Evolutionary conservation across 208 protist species (phyloP).

Genomic region (Trypanosoma cruzi): DNA sequence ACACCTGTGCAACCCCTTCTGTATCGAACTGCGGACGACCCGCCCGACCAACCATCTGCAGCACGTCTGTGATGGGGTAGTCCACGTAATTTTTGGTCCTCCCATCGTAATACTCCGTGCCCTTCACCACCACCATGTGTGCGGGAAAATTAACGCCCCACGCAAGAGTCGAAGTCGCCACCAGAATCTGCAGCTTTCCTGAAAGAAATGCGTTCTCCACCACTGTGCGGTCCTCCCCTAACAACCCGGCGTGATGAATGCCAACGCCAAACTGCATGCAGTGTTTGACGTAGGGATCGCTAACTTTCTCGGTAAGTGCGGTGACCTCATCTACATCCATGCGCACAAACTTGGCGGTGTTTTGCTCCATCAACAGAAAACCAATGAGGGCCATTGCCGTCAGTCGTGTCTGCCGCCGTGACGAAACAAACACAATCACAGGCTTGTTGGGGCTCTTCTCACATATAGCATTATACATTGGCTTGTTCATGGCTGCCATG

Average conservation of each 20-base stretch:
- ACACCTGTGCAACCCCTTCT: constrained; percentile 95
- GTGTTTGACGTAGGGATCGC: constrained; percentile 94
- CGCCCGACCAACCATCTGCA: constrained; percentile 99
- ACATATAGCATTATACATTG: constrained; percentile 97
- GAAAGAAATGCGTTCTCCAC: constrained; percentile 95
- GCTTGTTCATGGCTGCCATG: constrained; percentile 99
- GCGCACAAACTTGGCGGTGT: constrained; percentile 94
- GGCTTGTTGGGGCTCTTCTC: constrained; percentile 95
- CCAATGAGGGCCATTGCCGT: constrained; percentile 99
- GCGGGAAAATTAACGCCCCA: constrained; percentile 99
- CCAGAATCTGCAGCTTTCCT: constrained; percentile 97
- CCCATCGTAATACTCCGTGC: constrained; percentile 99
- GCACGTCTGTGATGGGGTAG: constrained; percentile 99
- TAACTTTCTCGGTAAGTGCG: constrained; percentile 56
- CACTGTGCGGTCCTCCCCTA: constrained; percentile 82
- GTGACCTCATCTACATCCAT: constrained; percentile 92
- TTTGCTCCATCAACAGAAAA: constrained; percentile 92
- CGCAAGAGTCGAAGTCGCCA: constrained; percentile 98
- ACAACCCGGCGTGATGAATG: constrained; percentile 98
- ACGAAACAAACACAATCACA: constrained; percentile 99
- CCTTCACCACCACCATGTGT: constrained; percentile 99
- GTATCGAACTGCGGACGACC: constrained; percentile 98
- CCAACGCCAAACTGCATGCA: constrained; percentile 99
- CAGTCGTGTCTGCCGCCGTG: constrained; percentile 97
- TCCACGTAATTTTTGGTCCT: constrained; percentile 98